Base-by-base conservation (phyloP, 345 rosid species). In the Brassica incana region DNA sequence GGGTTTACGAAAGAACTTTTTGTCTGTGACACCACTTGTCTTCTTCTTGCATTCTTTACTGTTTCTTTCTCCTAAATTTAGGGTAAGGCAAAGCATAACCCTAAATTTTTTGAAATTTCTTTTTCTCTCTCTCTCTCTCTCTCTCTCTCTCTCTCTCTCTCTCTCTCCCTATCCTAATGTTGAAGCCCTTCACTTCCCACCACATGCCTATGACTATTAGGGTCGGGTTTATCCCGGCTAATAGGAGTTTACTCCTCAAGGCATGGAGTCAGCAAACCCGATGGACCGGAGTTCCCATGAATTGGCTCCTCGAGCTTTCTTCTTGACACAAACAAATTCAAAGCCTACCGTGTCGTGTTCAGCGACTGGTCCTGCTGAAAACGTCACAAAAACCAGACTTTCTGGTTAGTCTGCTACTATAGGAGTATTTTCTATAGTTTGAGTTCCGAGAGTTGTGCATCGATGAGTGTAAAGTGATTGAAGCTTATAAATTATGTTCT, bases 331-430 rank as follows among this genome's bases (percentile, higher is more conserved):
- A 43, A 43, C 52, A 14, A 3, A 3, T 43, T 43, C 52, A 43
- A 43, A 43, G 52, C 52, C 52, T 43, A 43, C 52, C 52, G n/a
- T 43, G 14, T 43, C 52, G 52, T 43, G 52, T 43, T 43, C 52
- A 43, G 52, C 52, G n/a, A 43, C 52, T 43, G 33, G 33, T 30
- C 5, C 40, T 36, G 40, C 40, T 6, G 40, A 36, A 6, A 36
- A 20, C 23, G 23, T 20, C 23, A 20, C 23, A 7, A 38, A 90
- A 85, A 86, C 91, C 67, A 88, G 92, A 36, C 92, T 89, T 70
- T 87, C 88, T 29, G 88, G 97, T 94, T 67, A 79, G 93, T 81
- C 73, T 67, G 6, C 36, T 4, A 23, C 71, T 25, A 20, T 20
- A 20, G 23, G 23, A 27, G 30, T 50, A 50, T 18, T 20, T 20